A percentile compares a stretch with the other conserved stretches of the same genome.
phyloP scores from a whole-genome alignment of 2,329 filamentous ascomycete genomes.

The Fusarium miscanthi region DNA sequence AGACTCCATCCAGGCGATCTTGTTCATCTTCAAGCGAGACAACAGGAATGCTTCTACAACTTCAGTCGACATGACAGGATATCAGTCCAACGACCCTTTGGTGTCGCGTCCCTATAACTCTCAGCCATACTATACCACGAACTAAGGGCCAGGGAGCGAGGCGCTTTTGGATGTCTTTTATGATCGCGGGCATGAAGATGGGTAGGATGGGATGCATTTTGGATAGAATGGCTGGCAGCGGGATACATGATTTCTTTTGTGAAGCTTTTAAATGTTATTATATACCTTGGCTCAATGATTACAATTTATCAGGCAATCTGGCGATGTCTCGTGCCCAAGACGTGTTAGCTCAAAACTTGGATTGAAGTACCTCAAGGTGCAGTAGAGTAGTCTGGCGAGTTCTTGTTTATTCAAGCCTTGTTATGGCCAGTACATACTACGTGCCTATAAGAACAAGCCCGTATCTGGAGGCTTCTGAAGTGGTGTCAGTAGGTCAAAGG shows the following conservation, averaged over 20 bases:
- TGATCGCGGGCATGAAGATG: neutral
- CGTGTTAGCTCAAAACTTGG: too few species aligned
- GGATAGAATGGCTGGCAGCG: neutral
- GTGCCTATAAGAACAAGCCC: too few species aligned
- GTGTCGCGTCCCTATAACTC: constrained; percentile 4
- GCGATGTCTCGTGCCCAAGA: too few species aligned
- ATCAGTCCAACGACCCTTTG: constrained; percentile 6
- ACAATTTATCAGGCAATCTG: too few species aligned
- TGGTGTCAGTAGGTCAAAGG: too few species aligned
- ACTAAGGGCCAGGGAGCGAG: neutral
- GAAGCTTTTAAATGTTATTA: neutral
- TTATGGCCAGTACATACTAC: too few species aligned
- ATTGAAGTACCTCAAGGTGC: too few species aligned
- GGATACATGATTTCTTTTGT: neutral
- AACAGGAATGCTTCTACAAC: neutral
- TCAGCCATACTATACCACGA: neutral
- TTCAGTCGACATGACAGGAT: constrained; percentile 11
- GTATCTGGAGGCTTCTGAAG: too few species aligned
- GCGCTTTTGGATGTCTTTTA: neutral
- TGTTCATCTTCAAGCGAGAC: constrained; percentile 17
- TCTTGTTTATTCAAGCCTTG: too few species aligned
- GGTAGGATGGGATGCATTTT: neutral
- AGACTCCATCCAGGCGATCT: constrained; percentile 24
- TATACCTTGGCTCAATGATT: neutral
- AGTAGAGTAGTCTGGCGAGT: too few species aligned